Evolutionary conservation across 345 rosid genomes (phyloP), one percentile per base, ranked within the genome.

Genomic region (Moricandia arvensis): DNA sequence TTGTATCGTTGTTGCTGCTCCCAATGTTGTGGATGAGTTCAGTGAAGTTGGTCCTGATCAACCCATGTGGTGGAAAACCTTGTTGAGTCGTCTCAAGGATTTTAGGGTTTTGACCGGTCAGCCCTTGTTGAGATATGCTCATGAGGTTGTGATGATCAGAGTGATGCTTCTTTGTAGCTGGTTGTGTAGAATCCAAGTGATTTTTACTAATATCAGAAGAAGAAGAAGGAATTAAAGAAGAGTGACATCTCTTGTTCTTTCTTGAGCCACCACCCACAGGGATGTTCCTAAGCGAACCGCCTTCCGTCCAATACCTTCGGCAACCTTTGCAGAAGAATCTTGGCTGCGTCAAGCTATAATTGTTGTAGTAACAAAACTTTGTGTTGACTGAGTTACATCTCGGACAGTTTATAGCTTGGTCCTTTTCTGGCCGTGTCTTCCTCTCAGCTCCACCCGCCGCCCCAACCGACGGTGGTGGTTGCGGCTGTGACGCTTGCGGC

Each of bases 211-310:
- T 38, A 63, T 73, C 30, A 55, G 60, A 59, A n/a, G 81, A 63
- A 7, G 80, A 71, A 51, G 87, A 73, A n/a, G n/a, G n/a, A 37
- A 83, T 27, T 6, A 82, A 79, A 12, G 83, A 65, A 10, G 89
- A 76, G 17, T 87, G 71, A 24, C 94, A 85, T 83, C 97, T 88
- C 82, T 90, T 95, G 87, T 95, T 95, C 90, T 90, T 95, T 69
- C 98, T 89, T 63, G 99, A 92, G 75, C 94, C 96, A 33, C 99
- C 99, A 17, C 99, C 99, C 6, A 95, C 98, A 17, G 99, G 99
- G 70, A 95, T 95, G 75, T 91, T 95, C 66, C 98, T 85, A 1
- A 92, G 87, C 16, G 99, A 92, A 10, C 99, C 99, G 4, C 99
- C 99, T 77, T 92, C 96, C 15, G 99, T 95, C 99, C 99, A 95